Percentiles rank a stretch among this genome's conserved stretches.
These are phyloP conservation scores for Ascochyta koolunga DNA, from an alignment of 2,329 filamentous ascomycete species.

Conservation along the genomic window DNA sequence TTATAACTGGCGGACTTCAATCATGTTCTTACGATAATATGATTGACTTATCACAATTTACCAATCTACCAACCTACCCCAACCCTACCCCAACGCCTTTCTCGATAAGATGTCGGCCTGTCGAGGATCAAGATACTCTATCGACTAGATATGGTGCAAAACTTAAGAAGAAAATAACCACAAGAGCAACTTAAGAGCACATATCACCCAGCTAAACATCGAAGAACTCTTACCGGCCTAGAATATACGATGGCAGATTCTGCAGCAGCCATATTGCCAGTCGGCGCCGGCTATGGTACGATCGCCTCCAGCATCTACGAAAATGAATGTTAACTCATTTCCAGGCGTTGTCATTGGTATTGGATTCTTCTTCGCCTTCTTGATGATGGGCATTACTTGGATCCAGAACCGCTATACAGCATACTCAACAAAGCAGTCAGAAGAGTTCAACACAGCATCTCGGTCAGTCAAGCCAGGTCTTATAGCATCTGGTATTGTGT, in stretches of 20 bases:
- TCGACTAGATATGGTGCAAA: not conserved
- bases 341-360: slow-evolving; percentile 55
- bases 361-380: slow-evolving; percentile 48
- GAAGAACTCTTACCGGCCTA: no score
- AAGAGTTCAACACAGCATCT: slow-evolving; percentile 58
- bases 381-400: slow-evolving; percentile 46
- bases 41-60: slow-evolving; percentile 4
- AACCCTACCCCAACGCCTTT: slow-evolving; percentile 1
- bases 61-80: slow-evolving; percentile 9
- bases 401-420: slow-evolving; percentile 45
- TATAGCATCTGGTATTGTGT: slow-evolving; percentile 56
- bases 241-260: slow-evolving; percentile 4
- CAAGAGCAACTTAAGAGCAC: slow-evolving; percentile 1
- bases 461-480: slow-evolving; percentile 54
- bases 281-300: slow-evolving; percentile 57
- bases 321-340: not conserved
- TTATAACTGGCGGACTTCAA: no score
- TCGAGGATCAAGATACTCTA: not conserved
- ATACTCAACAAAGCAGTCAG: slow-evolving; percentile 52
- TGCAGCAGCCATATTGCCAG: slow-evolving; percentile 16
- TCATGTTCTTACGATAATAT: no score
- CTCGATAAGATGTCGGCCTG: not conserved
- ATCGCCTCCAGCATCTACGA: not conserved
- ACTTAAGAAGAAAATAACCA: no score
- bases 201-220: not conserved